Evolutionary conservation across 2,329 filamentous ascomycete genomes (phyloP).

Genomic region (Stagonosporopsis rhizophila): DNA sequence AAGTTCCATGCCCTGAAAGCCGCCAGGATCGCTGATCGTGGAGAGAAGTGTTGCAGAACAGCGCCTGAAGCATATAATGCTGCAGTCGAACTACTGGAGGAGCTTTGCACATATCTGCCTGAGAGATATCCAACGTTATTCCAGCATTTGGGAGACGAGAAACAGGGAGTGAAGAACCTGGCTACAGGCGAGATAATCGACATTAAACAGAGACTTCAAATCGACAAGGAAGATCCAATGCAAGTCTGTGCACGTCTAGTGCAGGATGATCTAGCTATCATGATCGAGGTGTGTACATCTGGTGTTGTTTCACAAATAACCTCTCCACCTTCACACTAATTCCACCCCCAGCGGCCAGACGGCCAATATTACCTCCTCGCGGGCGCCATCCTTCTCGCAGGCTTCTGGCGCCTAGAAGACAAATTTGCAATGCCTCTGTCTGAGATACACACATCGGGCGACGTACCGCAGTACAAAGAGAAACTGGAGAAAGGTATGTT

Average conservation of each 20-base stretch:
- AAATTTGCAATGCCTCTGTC: conserved; percentile 81
- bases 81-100: conserved; percentile 77
- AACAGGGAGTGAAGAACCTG: conserved; percentile 71
- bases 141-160: conserved; percentile 57
- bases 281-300: conserved; percentile 62
- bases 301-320: background rate
- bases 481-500: conserved; percentile 80
- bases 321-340: background rate
- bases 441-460: conserved; percentile 79
- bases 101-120: conserved; percentile 73
- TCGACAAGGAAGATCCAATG: conserved; percentile 74
- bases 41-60: conserved; percentile 71
- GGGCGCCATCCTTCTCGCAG: conserved; percentile 76
- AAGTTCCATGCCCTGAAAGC: conserved; percentile 76
- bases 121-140: conserved; percentile 78
- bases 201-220: conserved; percentile 63
- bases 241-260: conserved; percentile 73
- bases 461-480: conserved; percentile 74
- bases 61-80: conserved; percentile 73
- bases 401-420: conserved; percentile 83
- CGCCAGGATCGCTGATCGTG: conserved; percentile 70
- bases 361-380: conserved; percentile 83
- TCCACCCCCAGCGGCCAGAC: conserved; percentile 62
- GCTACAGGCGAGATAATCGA: conserved; percentile 77
- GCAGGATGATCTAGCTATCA: conserved; percentile 84